Conservation (phyloP, 1,284 basidiomycete species). For the Blastosporella zonata region DNA sequence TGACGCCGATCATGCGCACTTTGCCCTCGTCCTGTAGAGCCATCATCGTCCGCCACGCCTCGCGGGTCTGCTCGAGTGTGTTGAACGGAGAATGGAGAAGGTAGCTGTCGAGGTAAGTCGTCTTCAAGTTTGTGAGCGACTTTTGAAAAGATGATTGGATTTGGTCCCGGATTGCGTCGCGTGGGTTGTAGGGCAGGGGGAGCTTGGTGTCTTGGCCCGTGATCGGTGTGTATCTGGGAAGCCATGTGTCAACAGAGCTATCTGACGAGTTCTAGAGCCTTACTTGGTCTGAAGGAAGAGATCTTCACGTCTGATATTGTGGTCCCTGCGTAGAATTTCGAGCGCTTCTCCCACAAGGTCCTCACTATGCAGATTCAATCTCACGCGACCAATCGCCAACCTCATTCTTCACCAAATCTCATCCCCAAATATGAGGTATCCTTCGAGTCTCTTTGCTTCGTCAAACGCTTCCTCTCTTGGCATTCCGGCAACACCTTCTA, state of each 20-base stretch:
- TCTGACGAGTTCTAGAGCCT: neutral
- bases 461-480: too few relatives aligned
- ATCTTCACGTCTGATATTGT: constrained; percentile 57
- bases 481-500: too few relatives aligned
- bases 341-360: constrained; percentile 77
- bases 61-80: constrained; percentile 54
- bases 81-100: constrained; percentile 74
- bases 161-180: constrained; percentile 54
- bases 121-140: constrained; percentile 66
- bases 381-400: too few relatives aligned
- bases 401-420: too few relatives aligned
- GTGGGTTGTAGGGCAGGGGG: constrained; percentile 70
- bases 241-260: constrained; percentile 1
- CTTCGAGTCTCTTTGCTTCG: too few relatives aligned
- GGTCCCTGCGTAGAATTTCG: constrained; percentile 45
- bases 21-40: constrained; percentile 59
- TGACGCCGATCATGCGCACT: constrained; percentile 66
- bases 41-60: constrained; percentile 65
- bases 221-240: constrained; percentile 64
- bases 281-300: constrained; percentile 79
- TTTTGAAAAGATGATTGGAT: constrained; percentile 59
- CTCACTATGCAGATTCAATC: constrained; percentile 48
- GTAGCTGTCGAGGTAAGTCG: constrained; percentile 71
- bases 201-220: constrained; percentile 66
- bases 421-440: too few relatives aligned